Evolutionary conservation across 169 alveolate genomes (phyloP), one percentile per base, ranked within the genome.

Genomic region (Eimeria acervulina): DNA sequence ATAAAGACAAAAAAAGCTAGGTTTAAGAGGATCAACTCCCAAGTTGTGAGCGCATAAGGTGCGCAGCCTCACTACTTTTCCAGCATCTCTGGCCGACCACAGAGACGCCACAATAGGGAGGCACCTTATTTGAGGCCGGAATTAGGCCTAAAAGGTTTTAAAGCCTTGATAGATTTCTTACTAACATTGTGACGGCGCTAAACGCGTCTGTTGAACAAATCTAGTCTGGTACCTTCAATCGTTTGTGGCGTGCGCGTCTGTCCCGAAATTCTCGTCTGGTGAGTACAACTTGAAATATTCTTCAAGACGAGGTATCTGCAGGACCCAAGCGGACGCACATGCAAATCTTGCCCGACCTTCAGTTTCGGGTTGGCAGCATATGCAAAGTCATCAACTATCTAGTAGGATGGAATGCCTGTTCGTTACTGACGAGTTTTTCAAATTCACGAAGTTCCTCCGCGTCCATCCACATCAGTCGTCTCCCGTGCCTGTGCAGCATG

Each of bases 381-480:
- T 36, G 51, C 51, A 13, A 12, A 15, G n/a, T 19, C 26, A 70
- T 47, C 28, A 26, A 10, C 15, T 33, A 17, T 13, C 8, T 0
- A 17, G 3, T 70, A 31, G 28, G 2, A 0, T 36, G 47, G n/a
- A 33, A 3, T 17, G 47, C 51, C 5, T 17, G 81, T 28, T 36
- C 61, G 44, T 28, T 40, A 26, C 95, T 95, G 40, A 95, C 97
- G 31, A 95, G 97, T n/a, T 51, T 88, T 52, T 95, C 97, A 44
- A 95, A 90, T 55, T 88, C 97, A 31, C 19, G 8, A 17, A 95
- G 76, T 31, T 95, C 97, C 63, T 95, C 97, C 59, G 36, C 95
- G 38, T 95, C 90, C 80, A 95, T 70, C 96, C 97, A 90, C 95
- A 95, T 66, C 61, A 95, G 93, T 13, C 95, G 95, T 40, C 72